Conservation (phyloP, 208 protist genomes). For the Phytomonas sp. region DNA sequence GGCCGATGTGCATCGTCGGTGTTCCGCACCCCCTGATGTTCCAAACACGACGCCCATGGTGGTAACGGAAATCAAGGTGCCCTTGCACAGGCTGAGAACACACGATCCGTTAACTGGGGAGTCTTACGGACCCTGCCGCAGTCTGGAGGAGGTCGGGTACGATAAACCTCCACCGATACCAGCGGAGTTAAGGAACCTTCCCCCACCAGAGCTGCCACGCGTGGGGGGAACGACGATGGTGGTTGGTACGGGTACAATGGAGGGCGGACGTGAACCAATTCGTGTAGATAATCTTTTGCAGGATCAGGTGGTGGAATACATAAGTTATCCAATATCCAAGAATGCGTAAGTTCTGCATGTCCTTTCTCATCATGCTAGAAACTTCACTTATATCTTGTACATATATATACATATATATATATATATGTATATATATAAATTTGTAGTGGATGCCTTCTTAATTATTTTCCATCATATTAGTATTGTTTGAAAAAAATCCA, state of each 20-base stretch:
- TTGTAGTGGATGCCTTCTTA: background rate
- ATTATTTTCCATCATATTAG: background rate
- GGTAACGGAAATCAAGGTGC: constrained; percentile 67
- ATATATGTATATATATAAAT: constrained; percentile 4
- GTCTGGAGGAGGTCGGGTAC: constrained; percentile 78
- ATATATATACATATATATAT: constrained; percentile 7
- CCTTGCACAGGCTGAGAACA: constrained; percentile 38
- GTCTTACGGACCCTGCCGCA: constrained; percentile 62
- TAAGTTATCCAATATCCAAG: background rate
- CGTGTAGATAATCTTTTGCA: constrained; percentile 32
- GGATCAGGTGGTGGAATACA: constrained; percentile 46
- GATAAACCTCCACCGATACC: constrained; percentile 64
- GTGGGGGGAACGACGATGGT: constrained; percentile 79
- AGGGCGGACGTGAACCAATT: constrained; percentile 43
- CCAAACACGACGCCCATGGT: constrained; percentile 47
- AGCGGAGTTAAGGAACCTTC: constrained; percentile 50
- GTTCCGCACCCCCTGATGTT: constrained; percentile 10
- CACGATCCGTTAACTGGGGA: constrained; percentile 53
- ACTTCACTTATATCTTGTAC: background rate
- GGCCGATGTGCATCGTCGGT: constrained; percentile 24
- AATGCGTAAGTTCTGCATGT: background rate
- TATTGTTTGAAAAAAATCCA: background rate
- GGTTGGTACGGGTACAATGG: constrained; percentile 61
- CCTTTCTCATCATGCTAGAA: background rate
- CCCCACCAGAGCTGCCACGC: constrained; percentile 40